A percentile compares a stretch with the other conserved stretches of the same genome.
Evolutionary conservation across 257 asterid species (phyloP).

Genomic region (Parsonsia alboflavescens): DNA sequence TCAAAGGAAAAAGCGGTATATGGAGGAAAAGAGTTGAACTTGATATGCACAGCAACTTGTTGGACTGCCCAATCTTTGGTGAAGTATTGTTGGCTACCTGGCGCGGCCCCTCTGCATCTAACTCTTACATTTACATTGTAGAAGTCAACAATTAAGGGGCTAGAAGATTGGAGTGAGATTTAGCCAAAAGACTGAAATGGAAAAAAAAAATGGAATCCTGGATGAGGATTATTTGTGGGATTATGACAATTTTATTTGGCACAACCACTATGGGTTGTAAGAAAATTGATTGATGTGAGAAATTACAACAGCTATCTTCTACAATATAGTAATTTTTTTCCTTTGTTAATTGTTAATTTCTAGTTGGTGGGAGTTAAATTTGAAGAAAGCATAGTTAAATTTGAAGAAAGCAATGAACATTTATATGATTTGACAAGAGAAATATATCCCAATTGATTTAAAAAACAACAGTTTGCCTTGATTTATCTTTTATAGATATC

Average conservation of each 20-base stretch:
- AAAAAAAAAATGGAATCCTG: too few species aligned
- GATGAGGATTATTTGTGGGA: conserved; percentile 2
- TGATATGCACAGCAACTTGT: not conserved
- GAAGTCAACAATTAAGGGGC: conserved; percentile 32
- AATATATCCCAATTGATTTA: not conserved
- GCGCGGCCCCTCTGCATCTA: not conserved
- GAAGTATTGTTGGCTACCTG: conserved; percentile 19
- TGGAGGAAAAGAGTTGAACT: not conserved
- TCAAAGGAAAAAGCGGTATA: not conserved
- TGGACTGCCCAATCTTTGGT: not conserved
- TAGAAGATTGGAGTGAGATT: conserved; percentile 9
- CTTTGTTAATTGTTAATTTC: not conserved
- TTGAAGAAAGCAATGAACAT: not conserved
- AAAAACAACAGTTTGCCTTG: not conserved
- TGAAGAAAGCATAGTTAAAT: not conserved
- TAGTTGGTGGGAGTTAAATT: not conserved
- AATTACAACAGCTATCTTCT: conserved; percentile 9
- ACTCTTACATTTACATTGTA: not conserved
- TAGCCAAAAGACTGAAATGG: too few species aligned
- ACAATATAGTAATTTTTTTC: conserved; percentile 4
- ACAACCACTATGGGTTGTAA: not conserved
- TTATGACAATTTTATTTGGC: conserved; percentile 11
- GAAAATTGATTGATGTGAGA: conserved; percentile 8
- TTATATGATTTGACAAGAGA: not conserved
- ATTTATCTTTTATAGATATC: not conserved